Percentiles rank a stretch among this genome's conserved stretches.
phyloP scores from a whole-genome alignment of 495 filamentous ascomycete species.

The Penicillium fimorum region DNA sequence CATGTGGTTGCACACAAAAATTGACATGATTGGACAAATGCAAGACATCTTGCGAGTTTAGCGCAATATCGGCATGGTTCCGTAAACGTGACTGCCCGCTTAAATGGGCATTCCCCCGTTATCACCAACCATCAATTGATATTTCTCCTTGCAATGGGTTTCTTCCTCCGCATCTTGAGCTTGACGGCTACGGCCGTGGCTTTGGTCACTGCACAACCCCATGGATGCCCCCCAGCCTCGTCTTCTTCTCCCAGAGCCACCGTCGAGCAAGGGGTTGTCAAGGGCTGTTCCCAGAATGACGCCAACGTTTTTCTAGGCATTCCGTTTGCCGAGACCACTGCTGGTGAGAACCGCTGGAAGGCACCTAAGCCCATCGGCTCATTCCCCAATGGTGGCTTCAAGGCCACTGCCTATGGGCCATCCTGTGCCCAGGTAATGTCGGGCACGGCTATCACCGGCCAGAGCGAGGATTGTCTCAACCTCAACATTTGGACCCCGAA shows the following conservation, averaged over 20 bases:
- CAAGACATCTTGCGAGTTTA: too few relatives aligned
- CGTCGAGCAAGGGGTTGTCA: conserved; percentile 18
- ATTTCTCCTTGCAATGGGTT: conserved; percentile 10
- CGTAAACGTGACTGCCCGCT: too few relatives aligned
- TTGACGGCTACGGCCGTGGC: conserved; percentile 14
- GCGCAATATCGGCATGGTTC: too few relatives aligned
- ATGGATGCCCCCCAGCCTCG: neutral
- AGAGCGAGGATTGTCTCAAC: conserved; percentile 31
- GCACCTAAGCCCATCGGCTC: conserved; percentile 18
- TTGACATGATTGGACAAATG: too few relatives aligned
- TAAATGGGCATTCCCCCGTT: too few relatives aligned
- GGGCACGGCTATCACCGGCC: conserved; percentile 20
- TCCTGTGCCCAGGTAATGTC: conserved; percentile 30
- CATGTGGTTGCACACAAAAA: too few relatives aligned
- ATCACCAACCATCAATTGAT: too few relatives aligned
- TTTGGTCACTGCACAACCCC: neutral
- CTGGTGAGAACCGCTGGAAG: conserved; percentile 31
- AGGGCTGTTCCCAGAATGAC: conserved; percentile 23
- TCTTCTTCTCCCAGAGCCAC: conserved; percentile 11
- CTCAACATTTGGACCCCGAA: conserved; percentile 24
- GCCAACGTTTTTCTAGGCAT: conserved; percentile 30
- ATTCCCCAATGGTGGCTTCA: conserved; percentile 13
- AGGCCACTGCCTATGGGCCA: conserved; percentile 25
- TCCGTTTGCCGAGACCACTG: conserved; percentile 29
- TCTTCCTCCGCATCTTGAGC: conserved; percentile 8